Conservation (phyloP, 768 basidiomycete genomes). For the Grammothele lineata region DNA sequence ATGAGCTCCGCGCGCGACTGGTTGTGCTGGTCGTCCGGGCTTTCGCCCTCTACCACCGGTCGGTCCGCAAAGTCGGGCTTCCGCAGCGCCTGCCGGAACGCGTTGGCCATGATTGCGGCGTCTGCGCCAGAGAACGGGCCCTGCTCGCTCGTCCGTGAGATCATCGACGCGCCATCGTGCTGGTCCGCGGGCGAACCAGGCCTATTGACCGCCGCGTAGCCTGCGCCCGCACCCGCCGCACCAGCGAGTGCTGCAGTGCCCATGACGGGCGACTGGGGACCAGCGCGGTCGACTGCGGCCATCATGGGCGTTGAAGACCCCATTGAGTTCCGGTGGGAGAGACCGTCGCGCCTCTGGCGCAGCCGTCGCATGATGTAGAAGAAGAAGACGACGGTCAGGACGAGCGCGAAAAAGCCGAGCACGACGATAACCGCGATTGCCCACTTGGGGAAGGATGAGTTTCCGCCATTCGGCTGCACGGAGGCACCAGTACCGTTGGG, state of each 20-base stretch:
- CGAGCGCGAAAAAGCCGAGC: slow-evolving; percentile 79
- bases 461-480: slow-evolving; percentile 40
- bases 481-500: slow-evolving; percentile 16
- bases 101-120: slow-evolving; percentile 91
- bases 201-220: slow-evolving; percentile 26
- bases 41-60: slow-evolving; percentile 68
- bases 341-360: slow-evolving; percentile 44
- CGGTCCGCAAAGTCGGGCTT: slow-evolving; percentile 82
- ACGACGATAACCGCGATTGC: slow-evolving; percentile 89
- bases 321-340: slow-evolving; percentile 68
- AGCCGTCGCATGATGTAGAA: slow-evolving; percentile 73
- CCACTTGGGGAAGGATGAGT: slow-evolving; percentile 72
- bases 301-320: slow-evolving; percentile 84
- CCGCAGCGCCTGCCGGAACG: slow-evolving; percentile 82
- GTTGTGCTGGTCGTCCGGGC: slow-evolving; percentile 40
- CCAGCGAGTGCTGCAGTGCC: slow-evolving; percentile 27
- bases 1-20: slow-evolving; percentile 41
- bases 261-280: slow-evolving; percentile 46
- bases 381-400: slow-evolving; percentile 58
- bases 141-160: slow-evolving; percentile 57
- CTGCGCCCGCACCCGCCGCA: slow-evolving; percentile 24
- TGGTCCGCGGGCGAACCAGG: slow-evolving; percentile 32
- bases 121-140: slow-evolving; percentile 80
- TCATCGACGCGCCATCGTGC: slow-evolving; percentile 69
- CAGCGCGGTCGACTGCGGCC: slow-evolving; percentile 45